Base-by-base conservation (phyloP, 2,329 filamentous ascomycete species). In the Fusarium sp. region DNA sequence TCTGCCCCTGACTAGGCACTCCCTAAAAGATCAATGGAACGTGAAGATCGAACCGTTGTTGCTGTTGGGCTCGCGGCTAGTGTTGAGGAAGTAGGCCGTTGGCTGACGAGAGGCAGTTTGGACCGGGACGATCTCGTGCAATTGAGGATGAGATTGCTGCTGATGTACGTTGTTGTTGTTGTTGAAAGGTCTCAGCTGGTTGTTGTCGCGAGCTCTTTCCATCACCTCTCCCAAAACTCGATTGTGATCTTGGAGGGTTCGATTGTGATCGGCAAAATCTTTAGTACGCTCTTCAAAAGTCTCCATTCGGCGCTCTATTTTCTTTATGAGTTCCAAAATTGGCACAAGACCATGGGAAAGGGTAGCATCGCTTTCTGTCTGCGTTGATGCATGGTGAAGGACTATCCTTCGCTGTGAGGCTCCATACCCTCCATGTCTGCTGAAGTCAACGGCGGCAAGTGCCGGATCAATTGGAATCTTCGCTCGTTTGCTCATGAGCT, bases 301-400 rank as follows among this genome's bases (percentile, higher is more conserved):
- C 17, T 19, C 17, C 34, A 19, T 19, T n/a, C 11, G 15, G 17
- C 14, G 4, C 30, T 19, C 14, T 8, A 36, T 19, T 36, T 46
- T 32, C 9, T 11, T 21, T 19, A 58, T n/a, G 15, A 17, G 36
- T 8, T 26, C 36, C 4, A 28, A 36, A 8, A 36, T n/a, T 17
- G 34, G n/a, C 9, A 1, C 17, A 36, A n/a, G 17, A 36, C 17
- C 34, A 17, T 9, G 34, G 7, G 17, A 9, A 17, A 36, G 17
- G 9, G 9, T 15, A 12, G 42, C 8, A 11, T 32, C 7, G 19
- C 9, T n/a, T 15, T 63, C 48, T 0, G 68, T 70, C 15, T 70
- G 67, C 3, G 24, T 49, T 1, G 21, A 54, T 9, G 26, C 6
- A 6, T 63, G 48, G 3, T 49, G 47, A 2, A 32, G 50, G 1